phyloP scores from a whole-genome alignment of 2,329 filamentous ascomycete genomes.

The Nannizziopsis arthrosporioides region DNA sequence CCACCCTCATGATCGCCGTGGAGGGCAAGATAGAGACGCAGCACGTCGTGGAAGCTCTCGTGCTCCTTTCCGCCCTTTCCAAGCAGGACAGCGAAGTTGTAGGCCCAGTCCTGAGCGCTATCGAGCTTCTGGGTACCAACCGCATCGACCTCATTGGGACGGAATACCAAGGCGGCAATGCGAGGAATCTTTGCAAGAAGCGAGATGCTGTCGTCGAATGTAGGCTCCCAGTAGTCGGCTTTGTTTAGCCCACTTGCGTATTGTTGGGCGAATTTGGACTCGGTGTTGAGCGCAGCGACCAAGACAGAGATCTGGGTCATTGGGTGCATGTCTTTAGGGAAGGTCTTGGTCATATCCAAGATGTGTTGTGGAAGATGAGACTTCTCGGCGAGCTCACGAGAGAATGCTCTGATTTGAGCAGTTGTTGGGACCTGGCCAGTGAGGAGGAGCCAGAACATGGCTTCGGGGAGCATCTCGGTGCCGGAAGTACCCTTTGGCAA shows the following conservation, averaged over 20 bases:
- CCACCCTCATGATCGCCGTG: conserved; percentile 98
- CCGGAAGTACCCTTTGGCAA: conserved; percentile 76
- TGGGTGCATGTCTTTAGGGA: conserved; percentile 82
- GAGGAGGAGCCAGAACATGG: conserved; percentile 98
- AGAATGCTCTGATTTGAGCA: conserved; percentile 68
- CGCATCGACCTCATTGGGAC: conserved; percentile 65
- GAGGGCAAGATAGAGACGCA: conserved; percentile 86
- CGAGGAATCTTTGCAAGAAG: conserved; percentile 92
- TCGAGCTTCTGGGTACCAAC: conserved; percentile 66
- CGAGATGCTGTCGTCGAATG: conserved; percentile 88
- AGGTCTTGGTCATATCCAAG: conserved; percentile 74
- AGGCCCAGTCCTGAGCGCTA: conserved; percentile 83
- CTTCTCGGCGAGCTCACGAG: conserved; percentile 76
- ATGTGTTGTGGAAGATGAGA: conserved; percentile 72
- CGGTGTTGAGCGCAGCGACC: conserved; percentile 90
- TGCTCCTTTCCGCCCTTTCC: conserved; percentile 75
- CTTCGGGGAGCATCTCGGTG: conserved; percentile 94
- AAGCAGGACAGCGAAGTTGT: conserved; percentile 95
- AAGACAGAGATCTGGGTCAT: conserved; percentile 98
- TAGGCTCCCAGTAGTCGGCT: conserved; percentile 97
- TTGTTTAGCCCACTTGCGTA: conserved; percentile 88
- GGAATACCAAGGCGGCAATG: conserved; percentile 95
- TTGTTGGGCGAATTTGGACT: conserved; percentile 82
- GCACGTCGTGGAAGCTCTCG: conserved; percentile 87
- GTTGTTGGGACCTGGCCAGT: conserved; percentile 83